Percentiles rank a stretch among this genome's conserved stretches.
phyloP scores from a whole-genome alignment of 495 filamentous ascomycete genomes.

The Parmelia sp. region DNA sequence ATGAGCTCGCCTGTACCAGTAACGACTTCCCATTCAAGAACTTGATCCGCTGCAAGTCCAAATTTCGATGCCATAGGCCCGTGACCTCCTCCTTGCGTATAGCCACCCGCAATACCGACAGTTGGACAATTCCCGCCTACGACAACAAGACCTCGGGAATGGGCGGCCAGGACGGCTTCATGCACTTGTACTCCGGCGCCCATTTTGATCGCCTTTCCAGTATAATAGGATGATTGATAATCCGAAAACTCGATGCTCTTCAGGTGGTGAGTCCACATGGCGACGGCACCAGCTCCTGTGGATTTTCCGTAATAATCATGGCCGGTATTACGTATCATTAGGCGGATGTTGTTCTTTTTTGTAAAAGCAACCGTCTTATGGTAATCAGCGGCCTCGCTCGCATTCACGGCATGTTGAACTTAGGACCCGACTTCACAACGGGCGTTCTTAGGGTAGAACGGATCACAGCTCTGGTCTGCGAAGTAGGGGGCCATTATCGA shows the following conservation, averaged over 20 bases:
- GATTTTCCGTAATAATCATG: conserved; percentile 49
- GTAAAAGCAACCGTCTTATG: too few species aligned
- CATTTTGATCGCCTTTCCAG: conserved; percentile 43
- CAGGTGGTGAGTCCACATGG: conserved; percentile 48
- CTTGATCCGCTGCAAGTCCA: conserved; percentile 50
- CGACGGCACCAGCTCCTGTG: conserved; percentile 45
- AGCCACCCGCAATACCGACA: conserved; percentile 43
- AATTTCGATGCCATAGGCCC: conserved; percentile 35
- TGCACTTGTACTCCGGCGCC: conserved; percentile 42
- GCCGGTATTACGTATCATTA: conserved; percentile 44
- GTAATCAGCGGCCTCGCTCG: too few species aligned
- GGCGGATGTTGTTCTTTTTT: too few species aligned
- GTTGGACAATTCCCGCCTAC: conserved; percentile 45
- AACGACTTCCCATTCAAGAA: conserved; percentile 35
- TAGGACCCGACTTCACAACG: conserved; percentile 46
- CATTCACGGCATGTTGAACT: conserved; percentile 46
- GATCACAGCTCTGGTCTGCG: conserved; percentile 44
- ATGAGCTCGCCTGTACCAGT: conserved; percentile 18
- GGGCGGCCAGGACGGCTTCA: conserved; percentile 34
- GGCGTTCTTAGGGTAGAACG: conserved; percentile 46
- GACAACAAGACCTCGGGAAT: background rate
- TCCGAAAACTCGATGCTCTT: conserved; percentile 41
- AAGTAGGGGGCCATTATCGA: conserved; percentile 43
- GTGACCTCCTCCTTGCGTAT: conserved; percentile 49
- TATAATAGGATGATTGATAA: conserved; percentile 31